Evolutionary conservation across 2,329 filamentous ascomycete species (phyloP), one percentile per base, ranked within the genome.

Genomic region (Xylariomycetidae sp.): DNA sequence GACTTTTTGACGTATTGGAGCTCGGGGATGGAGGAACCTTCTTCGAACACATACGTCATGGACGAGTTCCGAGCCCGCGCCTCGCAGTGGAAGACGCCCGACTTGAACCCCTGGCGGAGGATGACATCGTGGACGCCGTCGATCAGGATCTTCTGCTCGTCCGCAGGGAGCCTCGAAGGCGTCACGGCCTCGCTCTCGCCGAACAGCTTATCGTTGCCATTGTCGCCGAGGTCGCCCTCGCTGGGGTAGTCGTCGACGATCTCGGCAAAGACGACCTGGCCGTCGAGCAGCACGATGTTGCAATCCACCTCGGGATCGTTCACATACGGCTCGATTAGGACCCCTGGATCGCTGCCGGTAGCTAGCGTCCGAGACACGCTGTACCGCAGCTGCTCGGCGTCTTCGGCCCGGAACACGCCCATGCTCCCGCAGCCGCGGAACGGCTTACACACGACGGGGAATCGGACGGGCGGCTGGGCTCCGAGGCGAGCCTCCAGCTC

Each of bases 251-350:
- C 55, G 33, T 67, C 63, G 6, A 43, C 42, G 4, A 64, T 43
- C 23, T 68, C 60, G 37, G 41, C 57, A 41, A 65, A 67, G 4
- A 67, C 36, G 2, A 67, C 27, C 23, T 65, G 45, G 1, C 62
- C 62, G 30, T 67, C 48, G 11, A 48, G 44, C 1, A 68, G 33
- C 5, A 62, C 50, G 16, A 69, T 48, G 43, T 67, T 67, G 29
- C 51, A 58, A 36, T 67, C 63, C 2, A 67, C 48, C 36, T 68
- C 64, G 0, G 64, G 64, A 0, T 64, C 64, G 6, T 57, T 53
- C 14, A 59, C 40, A 34, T 67, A 67, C 9, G 46, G 41, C 34
- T 68, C 63, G 2, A 67, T 44, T 3, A 66, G 45, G 13, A 64
- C 8, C 8, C 8, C 8, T 8, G 20, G 20, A 23, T 23, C 20